Evolutionary conservation across 345 rosid genomes (phyloP).

Genomic region (Lepidium aucheri): DNA sequence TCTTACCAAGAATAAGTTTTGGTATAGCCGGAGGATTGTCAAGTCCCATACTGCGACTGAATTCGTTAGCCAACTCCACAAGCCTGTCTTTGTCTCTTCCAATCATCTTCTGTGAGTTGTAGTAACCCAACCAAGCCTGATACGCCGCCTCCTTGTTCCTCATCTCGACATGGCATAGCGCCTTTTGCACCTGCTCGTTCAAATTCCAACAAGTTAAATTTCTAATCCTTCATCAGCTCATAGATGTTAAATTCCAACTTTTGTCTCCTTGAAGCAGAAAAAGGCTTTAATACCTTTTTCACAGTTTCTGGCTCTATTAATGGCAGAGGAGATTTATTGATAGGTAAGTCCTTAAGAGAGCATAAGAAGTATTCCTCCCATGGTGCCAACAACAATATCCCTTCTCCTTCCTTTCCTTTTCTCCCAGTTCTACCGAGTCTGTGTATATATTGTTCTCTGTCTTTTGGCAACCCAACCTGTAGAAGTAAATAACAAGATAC

Average conservation of each 20-base stretch:
- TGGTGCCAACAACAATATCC: constrained; percentile 71
- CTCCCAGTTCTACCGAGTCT: constrained; percentile 95
- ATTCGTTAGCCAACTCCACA: constrained; percentile 90
- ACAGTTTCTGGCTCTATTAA: constrained; percentile 60
- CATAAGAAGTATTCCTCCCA: constrained; percentile 91
- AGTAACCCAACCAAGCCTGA: constrained; percentile 95
- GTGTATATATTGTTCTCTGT: constrained; percentile 89
- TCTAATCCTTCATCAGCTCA: not conserved
- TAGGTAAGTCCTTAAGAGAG: constrained; percentile 69
- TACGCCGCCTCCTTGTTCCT: constrained; percentile 86
- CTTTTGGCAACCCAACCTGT: constrained; percentile 84
- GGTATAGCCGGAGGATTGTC: constrained; percentile 82
- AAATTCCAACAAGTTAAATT: not conserved
- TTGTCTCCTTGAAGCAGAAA: not conserved
- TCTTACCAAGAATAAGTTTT: constrained; percentile 66
- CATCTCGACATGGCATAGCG: constrained; percentile 71
- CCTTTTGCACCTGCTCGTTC: constrained; percentile 56
- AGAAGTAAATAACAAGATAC: not conserved
- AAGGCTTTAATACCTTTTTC: constrained; percentile 48
- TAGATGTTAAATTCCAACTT: not conserved
- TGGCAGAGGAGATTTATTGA: constrained; percentile 58
- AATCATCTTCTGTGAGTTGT: constrained; percentile 66
- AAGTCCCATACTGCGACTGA: constrained; percentile 91
- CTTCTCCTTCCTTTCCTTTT: constrained; percentile 94
- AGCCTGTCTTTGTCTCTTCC: constrained; percentile 66